Conservation (phyloP, 2,329 filamentous ascomycete genomes). For the Chrysoporthe cubensis region DNA sequence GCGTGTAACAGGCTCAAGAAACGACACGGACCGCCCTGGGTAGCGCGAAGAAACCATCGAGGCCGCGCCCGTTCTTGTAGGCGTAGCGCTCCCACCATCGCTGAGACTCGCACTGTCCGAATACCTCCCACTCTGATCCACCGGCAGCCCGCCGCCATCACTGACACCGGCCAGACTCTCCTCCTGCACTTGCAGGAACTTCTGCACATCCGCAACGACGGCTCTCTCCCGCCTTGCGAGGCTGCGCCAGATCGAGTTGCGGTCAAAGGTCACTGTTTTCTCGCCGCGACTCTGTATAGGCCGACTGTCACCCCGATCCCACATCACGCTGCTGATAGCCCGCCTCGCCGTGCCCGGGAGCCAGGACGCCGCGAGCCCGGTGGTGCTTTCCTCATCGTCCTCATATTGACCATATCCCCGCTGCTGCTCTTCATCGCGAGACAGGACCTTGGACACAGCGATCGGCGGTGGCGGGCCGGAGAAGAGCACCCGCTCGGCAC, state of each 20-base stretch:
- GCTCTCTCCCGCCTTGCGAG: conserved; percentile 51
- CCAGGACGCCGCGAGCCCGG: conserved; percentile 26
- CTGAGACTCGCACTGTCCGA: conserved; percentile 36
- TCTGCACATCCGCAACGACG: conserved; percentile 52
- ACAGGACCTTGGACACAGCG: conserved; percentile 45
- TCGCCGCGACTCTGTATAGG: conserved; percentile 23
- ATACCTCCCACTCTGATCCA: not conserved
- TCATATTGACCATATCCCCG: conserved; percentile 28
- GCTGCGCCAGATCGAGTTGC: conserved; percentile 52
- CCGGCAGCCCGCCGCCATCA: conserved; percentile 36
- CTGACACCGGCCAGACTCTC: conserved; percentile 43
- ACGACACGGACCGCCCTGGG: conserved; percentile 34
- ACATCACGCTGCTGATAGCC: conserved; percentile 43
- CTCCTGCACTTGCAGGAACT: conserved; percentile 54
- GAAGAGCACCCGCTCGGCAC: conserved; percentile 46
- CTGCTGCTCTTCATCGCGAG: conserved; percentile 38
- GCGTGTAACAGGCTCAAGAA: conserved; percentile 48
- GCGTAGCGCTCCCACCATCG: conserved; percentile 47
- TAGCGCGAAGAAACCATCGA: conserved; percentile 43
- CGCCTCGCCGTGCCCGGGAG: conserved; percentile 33
- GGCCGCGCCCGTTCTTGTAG: conserved; percentile 43
- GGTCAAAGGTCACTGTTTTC: conserved; percentile 34
- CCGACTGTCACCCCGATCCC: conserved; percentile 38
- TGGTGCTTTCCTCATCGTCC: conserved; percentile 16
- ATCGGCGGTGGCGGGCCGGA: conserved; percentile 57